A percentile compares a stretch with the other conserved stretches of the same genome.
These are phyloP conservation scores for Hansfordia pulvinata DNA, from an alignment of 2,329 filamentous ascomycete species.

Conservation along the genomic window DNA sequence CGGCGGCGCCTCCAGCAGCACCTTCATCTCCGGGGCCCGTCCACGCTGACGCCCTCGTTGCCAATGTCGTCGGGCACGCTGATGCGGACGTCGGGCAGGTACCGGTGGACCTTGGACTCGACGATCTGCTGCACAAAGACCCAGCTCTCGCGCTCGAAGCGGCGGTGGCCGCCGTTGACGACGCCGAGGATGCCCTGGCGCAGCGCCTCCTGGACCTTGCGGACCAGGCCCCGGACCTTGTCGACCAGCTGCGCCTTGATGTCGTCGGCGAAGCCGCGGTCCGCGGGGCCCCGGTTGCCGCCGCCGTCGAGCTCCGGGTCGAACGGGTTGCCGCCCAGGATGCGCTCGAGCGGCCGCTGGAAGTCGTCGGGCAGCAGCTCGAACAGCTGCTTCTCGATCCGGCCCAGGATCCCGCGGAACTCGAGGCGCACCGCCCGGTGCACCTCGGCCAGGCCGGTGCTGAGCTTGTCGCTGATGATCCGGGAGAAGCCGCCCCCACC, in stretches of 20 bases:
- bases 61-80: slow-evolving; percentile 30
- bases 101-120: slow-evolving; percentile 29
- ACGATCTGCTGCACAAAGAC: slow-evolving; percentile 30
- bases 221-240: slow-evolving; percentile 28
- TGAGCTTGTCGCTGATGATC: slow-evolving; percentile 31
- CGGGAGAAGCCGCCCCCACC: slow-evolving; percentile 24
- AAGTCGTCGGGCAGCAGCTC: slow-evolving; percentile 28
- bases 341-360: slow-evolving; percentile 28
- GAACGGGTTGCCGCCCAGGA: slow-evolving; percentile 31
- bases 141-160: slow-evolving; percentile 31
- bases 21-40: too few relatives aligned
- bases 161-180: slow-evolving; percentile 31
- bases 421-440: slow-evolving; percentile 30
- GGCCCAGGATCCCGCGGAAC: slow-evolving; percentile 28
- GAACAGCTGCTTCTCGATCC: slow-evolving; percentile 30
- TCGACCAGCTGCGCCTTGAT: slow-evolving; percentile 27
- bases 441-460: slow-evolving; percentile 26
- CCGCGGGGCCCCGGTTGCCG: slow-evolving; percentile 15
- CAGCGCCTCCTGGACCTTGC: slow-evolving; percentile 29
- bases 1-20: too few relatives aligned
- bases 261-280: slow-evolving; percentile 27
- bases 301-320: slow-evolving; percentile 26
- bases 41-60: slow-evolving; percentile 29
- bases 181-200: slow-evolving; percentile 29
- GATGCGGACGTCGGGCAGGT: slow-evolving; percentile 30